Evolutionary conservation across 2,329 filamentous ascomycete species (phyloP).

Genomic region (Zarea fungicola): DNA sequence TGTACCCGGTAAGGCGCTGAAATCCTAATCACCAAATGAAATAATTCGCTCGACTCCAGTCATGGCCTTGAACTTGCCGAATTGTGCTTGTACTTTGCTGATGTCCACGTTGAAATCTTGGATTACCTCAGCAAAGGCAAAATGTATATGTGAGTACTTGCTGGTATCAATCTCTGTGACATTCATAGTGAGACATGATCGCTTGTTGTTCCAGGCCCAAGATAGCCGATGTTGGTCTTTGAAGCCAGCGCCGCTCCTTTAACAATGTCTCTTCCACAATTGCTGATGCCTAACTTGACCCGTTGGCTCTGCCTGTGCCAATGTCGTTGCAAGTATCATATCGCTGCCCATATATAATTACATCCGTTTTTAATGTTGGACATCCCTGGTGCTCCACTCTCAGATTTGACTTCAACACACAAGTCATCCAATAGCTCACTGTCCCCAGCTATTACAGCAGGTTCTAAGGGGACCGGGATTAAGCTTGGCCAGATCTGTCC

Average conservation of each 20-base stretch:
- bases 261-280: constrained; percentile 20
- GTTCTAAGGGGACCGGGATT: constrained; percentile 43
- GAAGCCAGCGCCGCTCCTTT: constrained; percentile 16
- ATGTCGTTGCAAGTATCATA: not conserved
- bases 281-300: not conserved
- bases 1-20: constrained; percentile 22
- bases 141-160: constrained; percentile 23
- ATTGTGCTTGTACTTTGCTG: constrained; percentile 22
- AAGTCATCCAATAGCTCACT: constrained; percentile 40
- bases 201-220: constrained; percentile 25
- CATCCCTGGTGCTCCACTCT: constrained; percentile 24
- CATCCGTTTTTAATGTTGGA: constrained; percentile 12
- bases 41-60: constrained; percentile 27
- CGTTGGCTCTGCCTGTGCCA: not conserved
- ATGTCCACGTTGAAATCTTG: constrained; percentile 17
- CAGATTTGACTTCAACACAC: constrained; percentile 24
- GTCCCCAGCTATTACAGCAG: constrained; percentile 38
- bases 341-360: too few relatives aligned
- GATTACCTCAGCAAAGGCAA: constrained; percentile 28
- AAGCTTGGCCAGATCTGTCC: constrained; percentile 30
- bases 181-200: constrained; percentile 28
- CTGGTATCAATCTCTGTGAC: constrained; percentile 19
- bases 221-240: constrained; percentile 27
- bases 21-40: constrained; percentile 33
- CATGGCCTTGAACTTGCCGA: constrained; percentile 25